Percentiles rank a stretch among this genome's conserved stretches.
Evolutionary conservation across 1,139 yeast species (phyloP).

Genomic region (Yamadazyma dushanensis): DNA sequence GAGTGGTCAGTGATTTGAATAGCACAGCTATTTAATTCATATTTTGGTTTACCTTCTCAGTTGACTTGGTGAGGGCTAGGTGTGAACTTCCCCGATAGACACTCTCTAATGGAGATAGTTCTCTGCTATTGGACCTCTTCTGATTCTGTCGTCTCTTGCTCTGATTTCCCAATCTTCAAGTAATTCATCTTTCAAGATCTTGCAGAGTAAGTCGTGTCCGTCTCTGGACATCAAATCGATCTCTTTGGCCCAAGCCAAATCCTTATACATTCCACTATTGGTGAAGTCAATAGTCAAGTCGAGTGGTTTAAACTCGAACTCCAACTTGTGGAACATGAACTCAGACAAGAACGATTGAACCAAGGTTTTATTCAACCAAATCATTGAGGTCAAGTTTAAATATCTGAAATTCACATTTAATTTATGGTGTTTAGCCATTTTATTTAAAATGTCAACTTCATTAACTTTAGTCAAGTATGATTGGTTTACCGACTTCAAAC

Average conservation of each 20-base stretch:
- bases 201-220: slow-evolving; percentile 33
- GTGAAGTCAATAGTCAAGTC: slow-evolving; percentile 45
- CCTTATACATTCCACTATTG: slow-evolving; percentile 60
- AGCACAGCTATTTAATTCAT: background rate
- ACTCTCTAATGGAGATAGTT: slow-evolving; percentile 32
- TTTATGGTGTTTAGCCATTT: slow-evolving; percentile 27
- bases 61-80: too few species aligned
- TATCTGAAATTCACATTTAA: slow-evolving; percentile 20
- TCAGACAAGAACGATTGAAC: slow-evolving; percentile 33
- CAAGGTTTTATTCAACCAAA: slow-evolving; percentile 51
- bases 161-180: slow-evolving; percentile 31
- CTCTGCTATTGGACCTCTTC: slow-evolving; percentile 49
- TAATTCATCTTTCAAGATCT: slow-evolving; percentile 34
- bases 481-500: slow-evolving; percentile 39
- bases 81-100: too few species aligned
- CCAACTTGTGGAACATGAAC: slow-evolving; percentile 10
- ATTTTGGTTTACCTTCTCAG: background rate
- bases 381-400: slow-evolving; percentile 45
- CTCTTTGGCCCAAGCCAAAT: slow-evolving; percentile 53
- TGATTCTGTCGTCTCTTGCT: slow-evolving; percentile 31
- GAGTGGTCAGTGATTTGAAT: too few species aligned
- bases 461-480: slow-evolving; percentile 30
- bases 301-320: slow-evolving; percentile 6
- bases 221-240: slow-evolving; percentile 30
- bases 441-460: slow-evolving; percentile 39